Conservation (phyloP, 2,329 filamentous ascomycete species). For the Colletotrichum sp. region DNA sequence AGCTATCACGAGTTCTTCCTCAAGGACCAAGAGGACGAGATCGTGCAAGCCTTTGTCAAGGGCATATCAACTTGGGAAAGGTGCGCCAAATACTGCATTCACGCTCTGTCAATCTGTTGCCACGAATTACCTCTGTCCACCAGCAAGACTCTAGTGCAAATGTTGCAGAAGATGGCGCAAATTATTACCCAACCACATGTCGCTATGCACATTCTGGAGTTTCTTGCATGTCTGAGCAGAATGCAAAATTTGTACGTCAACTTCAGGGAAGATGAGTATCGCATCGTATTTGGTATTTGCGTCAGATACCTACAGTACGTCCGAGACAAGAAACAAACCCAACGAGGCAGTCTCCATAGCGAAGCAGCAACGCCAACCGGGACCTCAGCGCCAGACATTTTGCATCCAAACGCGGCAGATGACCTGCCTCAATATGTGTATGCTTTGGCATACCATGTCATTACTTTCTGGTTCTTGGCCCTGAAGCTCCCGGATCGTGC, state of each 20-base stretch:
- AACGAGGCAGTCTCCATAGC: conserved; percentile 49
- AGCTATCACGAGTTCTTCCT: conserved; percentile 88
- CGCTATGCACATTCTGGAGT: conserved; percentile 94
- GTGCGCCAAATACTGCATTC: conserved; percentile 91
- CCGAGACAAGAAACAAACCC: conserved; percentile 65
- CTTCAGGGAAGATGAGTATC: conserved; percentile 89
- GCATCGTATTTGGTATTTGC: conserved; percentile 93
- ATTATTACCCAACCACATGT: conserved; percentile 94
- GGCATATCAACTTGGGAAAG: conserved; percentile 86
- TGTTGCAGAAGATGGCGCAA: conserved; percentile 91
- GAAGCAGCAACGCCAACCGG: conserved; percentile 35
- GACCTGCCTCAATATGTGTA: conserved; percentile 94
- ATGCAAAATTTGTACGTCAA: conserved; percentile 86
- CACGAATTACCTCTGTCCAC: conserved; percentile 90
- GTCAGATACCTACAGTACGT: conserved; percentile 93
- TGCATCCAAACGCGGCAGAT: conserved; percentile 50
- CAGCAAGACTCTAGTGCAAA: conserved; percentile 82
- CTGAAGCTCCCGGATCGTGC: conserved; percentile 84
- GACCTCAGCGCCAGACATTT: neutral
- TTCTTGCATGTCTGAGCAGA: conserved; percentile 86
- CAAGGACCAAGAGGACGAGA: conserved; percentile 86
- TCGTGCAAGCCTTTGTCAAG: conserved; percentile 84
- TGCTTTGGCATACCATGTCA: conserved; percentile 91
- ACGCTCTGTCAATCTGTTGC: conserved; percentile 92
- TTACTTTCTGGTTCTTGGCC: conserved; percentile 96